phyloP scores from a whole-genome alignment of 371 early-diverging fungal species.

The Apophysomyces trapeziformis region DNA sequence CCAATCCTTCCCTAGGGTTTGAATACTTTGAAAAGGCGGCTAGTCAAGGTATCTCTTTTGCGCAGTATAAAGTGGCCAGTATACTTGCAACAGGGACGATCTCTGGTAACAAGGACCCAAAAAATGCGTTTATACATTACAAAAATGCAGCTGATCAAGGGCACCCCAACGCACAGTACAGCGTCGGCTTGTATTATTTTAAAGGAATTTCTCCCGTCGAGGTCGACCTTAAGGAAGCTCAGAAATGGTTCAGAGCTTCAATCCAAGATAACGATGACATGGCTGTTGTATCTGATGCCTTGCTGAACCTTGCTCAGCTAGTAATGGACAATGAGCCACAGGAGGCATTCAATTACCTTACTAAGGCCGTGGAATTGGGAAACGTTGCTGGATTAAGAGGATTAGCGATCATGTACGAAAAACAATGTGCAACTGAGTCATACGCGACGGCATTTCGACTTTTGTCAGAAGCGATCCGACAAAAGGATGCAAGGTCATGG shows the following conservation, averaged over 20 bases:
- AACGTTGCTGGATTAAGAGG: conserved; percentile 45
- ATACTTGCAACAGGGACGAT: conserved; percentile 56
- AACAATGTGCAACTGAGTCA: conserved; percentile 25
- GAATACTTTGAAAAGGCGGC: conserved; percentile 35
- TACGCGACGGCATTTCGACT: conserved; percentile 78
- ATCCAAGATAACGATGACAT: conserved; percentile 24
- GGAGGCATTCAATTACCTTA: conserved; percentile 30
- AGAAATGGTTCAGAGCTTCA: conserved; percentile 34
- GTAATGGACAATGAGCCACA: conserved; percentile 17
- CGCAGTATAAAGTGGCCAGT: conserved; percentile 38
- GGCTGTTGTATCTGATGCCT: conserved; percentile 39
- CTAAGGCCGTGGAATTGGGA: conserved; percentile 49
- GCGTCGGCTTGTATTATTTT: conserved; percentile 53
- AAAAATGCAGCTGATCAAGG: conserved; percentile 41
- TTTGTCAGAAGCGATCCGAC: conserved; percentile 57
- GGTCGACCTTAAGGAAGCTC: conserved; percentile 32
- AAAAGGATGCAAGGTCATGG: conserved; percentile 21
- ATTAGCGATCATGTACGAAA: conserved; percentile 50
- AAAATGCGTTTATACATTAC: conserved; percentile 55
- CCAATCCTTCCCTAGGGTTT: conserved; percentile 27
- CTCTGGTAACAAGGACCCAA: conserved; percentile 38
- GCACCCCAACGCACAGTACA: conserved; percentile 25
- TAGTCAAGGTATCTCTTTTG: conserved; percentile 27
- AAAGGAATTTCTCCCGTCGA: conserved; percentile 42
- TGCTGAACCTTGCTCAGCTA: conserved; percentile 34